A percentile compares a stretch with the other conserved stretches of the same genome.
Conservation (phyloP, 164 flowering plant genomes). For the Kingdonia uniflora region DNA sequence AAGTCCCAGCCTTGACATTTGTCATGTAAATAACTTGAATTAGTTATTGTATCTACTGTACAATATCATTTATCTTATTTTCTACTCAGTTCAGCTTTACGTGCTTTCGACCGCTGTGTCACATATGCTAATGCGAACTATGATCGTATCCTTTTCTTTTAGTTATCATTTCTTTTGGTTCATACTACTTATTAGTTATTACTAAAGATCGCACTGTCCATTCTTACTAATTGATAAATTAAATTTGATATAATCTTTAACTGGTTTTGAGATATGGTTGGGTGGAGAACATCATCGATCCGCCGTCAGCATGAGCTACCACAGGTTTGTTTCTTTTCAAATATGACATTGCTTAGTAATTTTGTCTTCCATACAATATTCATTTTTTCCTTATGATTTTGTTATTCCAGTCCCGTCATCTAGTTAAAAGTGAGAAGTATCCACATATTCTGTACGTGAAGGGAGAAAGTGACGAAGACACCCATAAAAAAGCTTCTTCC, state of each 20-base stretch:
- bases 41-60: no score
- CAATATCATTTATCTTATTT: constrained; percentile 9
- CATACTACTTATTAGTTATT: constrained; percentile 3
- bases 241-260: constrained; percentile 21
- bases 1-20: no score
- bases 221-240: no score
- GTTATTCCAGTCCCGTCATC: constrained; percentile 44
- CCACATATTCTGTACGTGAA: constrained; percentile 71
- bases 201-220: background rate
- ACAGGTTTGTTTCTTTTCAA: constrained; percentile 34
- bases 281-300: constrained; percentile 97
- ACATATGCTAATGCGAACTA: constrained; percentile 87
- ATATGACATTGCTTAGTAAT: background rate
- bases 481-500: constrained; percentile 14
- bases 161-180: no score
- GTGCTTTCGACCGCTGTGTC: constrained; percentile 83
- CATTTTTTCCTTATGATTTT: no score
- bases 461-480: constrained; percentile 18
- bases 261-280: constrained; percentile 61
- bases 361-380: no score
- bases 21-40: no score
- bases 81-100: constrained; percentile 65
- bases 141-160: constrained; percentile 77
- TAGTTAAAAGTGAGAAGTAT: constrained; percentile 43
- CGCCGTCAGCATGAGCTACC: constrained; percentile 83